Evolutionary conservation across 1,139 yeast genomes (phyloP).

Genomic region (Pichiaceae sp.): DNA sequence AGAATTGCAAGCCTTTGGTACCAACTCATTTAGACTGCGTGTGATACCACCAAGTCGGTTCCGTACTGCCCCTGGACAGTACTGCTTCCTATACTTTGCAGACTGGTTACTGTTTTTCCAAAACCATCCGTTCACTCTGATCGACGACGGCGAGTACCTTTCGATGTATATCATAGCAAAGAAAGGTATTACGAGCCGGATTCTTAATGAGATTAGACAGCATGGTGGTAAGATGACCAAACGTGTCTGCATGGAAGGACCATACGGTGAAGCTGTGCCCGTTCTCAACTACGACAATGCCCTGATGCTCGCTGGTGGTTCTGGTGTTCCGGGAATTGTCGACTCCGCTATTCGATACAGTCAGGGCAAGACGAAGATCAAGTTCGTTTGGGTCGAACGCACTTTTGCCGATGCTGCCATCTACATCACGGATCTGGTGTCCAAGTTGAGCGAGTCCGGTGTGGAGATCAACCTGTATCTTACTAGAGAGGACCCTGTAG

Average conservation of each 20-base stretch:
- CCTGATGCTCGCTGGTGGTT: constrained; percentile 59
- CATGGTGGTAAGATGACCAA: constrained; percentile 10
- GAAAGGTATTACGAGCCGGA: constrained; percentile 18
- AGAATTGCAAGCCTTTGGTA: constrained; percentile 11
- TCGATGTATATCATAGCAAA: constrained; percentile 29
- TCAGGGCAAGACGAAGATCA: constrained; percentile 1
- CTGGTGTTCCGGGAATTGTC: constrained; percentile 57
- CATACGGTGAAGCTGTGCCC: constrained; percentile 10
- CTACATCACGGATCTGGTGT: constrained; percentile 1
- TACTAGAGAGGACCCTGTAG: constrained; percentile 3
- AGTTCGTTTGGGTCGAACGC: constrained; percentile 9
- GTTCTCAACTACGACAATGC: constrained; percentile 41
- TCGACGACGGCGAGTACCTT: constrained; percentile 10
- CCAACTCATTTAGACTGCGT: constrained; percentile 33
- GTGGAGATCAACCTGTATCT: constrained; percentile 2
- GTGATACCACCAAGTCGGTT: constrained; percentile 36
- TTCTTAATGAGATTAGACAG: constrained; percentile 15
- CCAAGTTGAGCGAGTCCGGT: constrained; percentile 1
- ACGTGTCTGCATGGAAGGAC: constrained; percentile 9
- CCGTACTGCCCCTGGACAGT: constrained; percentile 30
- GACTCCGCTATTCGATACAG: constrained; percentile 26
- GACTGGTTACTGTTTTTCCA: constrained; percentile 27
- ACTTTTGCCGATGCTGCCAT: constrained; percentile 1
- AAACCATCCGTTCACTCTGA: constrained; percentile 32
- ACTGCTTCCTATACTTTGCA: constrained; percentile 37